Conservation (phyloP, 345 rosid genomes). For the Diplotaxis tenuifolia region DNA sequence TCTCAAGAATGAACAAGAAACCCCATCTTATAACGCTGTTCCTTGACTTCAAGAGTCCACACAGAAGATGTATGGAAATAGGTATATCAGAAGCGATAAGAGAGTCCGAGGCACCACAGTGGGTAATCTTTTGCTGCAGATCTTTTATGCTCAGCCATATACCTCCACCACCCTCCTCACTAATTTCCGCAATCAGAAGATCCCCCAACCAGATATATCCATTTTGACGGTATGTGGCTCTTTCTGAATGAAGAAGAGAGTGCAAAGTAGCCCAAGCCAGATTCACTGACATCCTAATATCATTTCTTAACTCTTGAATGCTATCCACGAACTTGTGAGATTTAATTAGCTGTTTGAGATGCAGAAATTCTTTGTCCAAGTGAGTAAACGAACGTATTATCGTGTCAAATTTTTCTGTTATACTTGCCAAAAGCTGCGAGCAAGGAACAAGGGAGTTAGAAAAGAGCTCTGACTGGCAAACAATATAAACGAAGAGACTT, state of each 20-base stretch:
- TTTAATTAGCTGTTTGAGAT: conserved; percentile 73
- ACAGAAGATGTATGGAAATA: conserved; percentile 75
- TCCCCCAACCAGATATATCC: conserved; percentile 96
- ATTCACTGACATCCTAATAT: conserved; percentile 53
- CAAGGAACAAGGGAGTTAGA: conserved; percentile 16
- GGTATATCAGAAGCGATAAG: conserved; percentile 70
- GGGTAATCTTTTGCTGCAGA: conserved; percentile 65
- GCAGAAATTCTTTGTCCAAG: conserved; percentile 80
- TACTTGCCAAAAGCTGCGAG: conserved; percentile 78
- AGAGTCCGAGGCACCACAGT: conserved; percentile 66
- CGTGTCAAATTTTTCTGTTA: conserved; percentile 74
- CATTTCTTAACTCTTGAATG: conserved; percentile 48
- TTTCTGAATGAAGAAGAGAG: conserved; percentile 94
- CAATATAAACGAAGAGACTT: background rate
- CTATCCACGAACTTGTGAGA: conserved; percentile 62
- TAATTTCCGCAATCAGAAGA: conserved; percentile 89
- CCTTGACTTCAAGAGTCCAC: conserved; percentile 92
- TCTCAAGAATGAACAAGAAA: conserved; percentile 78
- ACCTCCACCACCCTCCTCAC: conserved; percentile 56
- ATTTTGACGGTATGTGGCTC: conserved; percentile 73
- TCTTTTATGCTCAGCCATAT: conserved; percentile 70
- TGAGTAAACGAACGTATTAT: conserved; percentile 86
- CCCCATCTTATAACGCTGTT: conserved; percentile 78
- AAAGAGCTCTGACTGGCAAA: conserved; percentile 16
- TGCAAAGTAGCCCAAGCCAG: conserved; percentile 86